Evolutionary conservation across 495 filamentous ascomycete genomes (phyloP).

Genomic region (Glarea lozoyensis): DNA sequence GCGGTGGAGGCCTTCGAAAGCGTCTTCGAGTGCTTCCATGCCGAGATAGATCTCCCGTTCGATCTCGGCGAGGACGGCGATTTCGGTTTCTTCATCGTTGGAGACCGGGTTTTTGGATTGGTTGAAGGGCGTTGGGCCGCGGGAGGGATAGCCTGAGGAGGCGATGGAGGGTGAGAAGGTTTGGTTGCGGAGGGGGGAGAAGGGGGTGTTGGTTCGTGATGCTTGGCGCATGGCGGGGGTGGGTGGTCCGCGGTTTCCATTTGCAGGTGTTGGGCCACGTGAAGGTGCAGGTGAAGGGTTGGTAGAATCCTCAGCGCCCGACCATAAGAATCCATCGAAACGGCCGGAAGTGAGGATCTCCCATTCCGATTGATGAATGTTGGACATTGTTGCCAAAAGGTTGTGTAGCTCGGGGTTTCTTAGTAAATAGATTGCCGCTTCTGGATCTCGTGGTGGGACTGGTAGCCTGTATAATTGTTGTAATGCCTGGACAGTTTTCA

Average conservation of each 20-base stretch:
- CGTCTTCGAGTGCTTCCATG: constrained; percentile 92
- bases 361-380: constrained; percentile 84
- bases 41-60: constrained; percentile 88
- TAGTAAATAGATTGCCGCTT: constrained; percentile 81
- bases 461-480: constrained; percentile 77
- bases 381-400: constrained; percentile 77
- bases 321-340: constrained; percentile 95
- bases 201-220: constrained; percentile 20
- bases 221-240: constrained; percentile 13
- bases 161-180: constrained; percentile 31
- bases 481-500: constrained; percentile 63
- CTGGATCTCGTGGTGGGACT: constrained; percentile 65
- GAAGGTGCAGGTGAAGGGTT: constrained; percentile 34
- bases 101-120: constrained; percentile 50
- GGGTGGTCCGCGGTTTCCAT: constrained; percentile 21
- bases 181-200: constrained; percentile 17
- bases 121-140: constrained; percentile 30
- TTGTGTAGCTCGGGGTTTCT: constrained; percentile 75
- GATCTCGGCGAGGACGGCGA: constrained; percentile 78
- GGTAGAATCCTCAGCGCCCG: constrained; percentile 61
- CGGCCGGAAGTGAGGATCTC: constrained; percentile 92
- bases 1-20: constrained; percentile 84
- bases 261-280: constrained; percentile 43
- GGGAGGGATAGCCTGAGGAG: constrained; percentile 26
- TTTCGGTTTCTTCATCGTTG: constrained; percentile 90